phyloP scores from a whole-genome alignment of 768 basidiomycete genomes.

The Rossbeevera mucosa region DNA sequence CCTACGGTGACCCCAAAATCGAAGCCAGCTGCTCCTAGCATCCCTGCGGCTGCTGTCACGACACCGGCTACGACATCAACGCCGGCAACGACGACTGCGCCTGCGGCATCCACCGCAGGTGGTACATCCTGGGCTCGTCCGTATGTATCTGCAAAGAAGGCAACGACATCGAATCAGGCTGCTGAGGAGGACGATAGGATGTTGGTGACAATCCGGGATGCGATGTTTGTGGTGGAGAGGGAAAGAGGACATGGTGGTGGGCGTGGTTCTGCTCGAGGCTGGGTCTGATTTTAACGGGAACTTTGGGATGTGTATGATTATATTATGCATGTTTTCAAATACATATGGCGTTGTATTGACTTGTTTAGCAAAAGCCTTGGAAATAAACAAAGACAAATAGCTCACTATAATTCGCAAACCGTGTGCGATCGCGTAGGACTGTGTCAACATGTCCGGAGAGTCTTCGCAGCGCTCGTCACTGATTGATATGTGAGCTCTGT shows the following conservation, averaged over 20 bases:
- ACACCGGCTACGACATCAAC: slow-evolving; percentile 24
- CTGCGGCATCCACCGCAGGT: slow-evolving; percentile 26
- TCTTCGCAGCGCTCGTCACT: slow-evolving; percentile 62
- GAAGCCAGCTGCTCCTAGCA: slow-evolving; percentile 30
- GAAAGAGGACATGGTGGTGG: slow-evolving; percentile 83
- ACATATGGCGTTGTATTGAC: slow-evolving; percentile 15
- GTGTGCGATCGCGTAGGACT: neutral
- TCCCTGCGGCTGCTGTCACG: slow-evolving; percentile 29
- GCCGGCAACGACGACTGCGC: slow-evolving; percentile 31
- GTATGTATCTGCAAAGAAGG: slow-evolving; percentile 55
- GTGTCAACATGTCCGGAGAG: slow-evolving; percentile 37
- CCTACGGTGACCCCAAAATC: slow-evolving; percentile 39
- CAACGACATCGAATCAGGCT: slow-evolving; percentile 28
- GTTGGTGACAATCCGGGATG: slow-evolving; percentile 68
- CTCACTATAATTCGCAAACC: slow-evolving; percentile 4
- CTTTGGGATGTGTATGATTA: neutral
- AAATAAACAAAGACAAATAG: slow-evolving; percentile 25
- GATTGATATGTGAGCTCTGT: slow-evolving; percentile 55
- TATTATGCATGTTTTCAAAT: too few species aligned
- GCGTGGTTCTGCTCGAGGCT: slow-evolving; percentile 67
- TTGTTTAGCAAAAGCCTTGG: slow-evolving; percentile 21
- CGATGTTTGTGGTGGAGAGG: slow-evolving; percentile 81
- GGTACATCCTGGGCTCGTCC: slow-evolving; percentile 54
- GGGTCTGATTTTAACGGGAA: slow-evolving; percentile 36
- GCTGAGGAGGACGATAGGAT: slow-evolving; percentile 57